These are phyloP conservation scores for Talaromyces atroroseus DNA, from an alignment of 2,329 filamentous ascomycete genomes.

Conservation along the genomic window DNA sequence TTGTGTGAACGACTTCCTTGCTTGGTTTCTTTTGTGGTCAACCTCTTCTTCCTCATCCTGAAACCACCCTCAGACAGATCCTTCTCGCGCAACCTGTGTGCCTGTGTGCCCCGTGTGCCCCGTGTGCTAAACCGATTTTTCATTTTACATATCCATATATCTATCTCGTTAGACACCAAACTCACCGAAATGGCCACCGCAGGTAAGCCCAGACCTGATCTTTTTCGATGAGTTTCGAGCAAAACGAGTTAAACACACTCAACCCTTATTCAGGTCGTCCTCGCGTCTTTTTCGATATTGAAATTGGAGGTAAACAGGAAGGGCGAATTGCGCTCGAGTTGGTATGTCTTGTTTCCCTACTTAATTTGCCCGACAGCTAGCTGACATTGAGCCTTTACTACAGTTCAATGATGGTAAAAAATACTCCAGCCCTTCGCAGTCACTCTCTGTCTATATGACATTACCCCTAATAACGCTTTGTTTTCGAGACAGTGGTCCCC, in stretches of 20 bases:
- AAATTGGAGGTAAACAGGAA: constrained; percentile 65
- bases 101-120: too few species aligned
- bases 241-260: not conserved
- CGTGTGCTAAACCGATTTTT: not conserved
- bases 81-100: not conserved
- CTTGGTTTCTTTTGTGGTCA: not conserved
- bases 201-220: not conserved
- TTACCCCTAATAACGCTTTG: not conserved
- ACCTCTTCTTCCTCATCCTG: not conserved
- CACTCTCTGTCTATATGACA: not conserved
- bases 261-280: constrained; percentile 49
- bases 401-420: constrained; percentile 46
- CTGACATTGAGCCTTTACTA: not conserved
- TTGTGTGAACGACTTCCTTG: too few species aligned
- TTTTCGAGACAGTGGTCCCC: constrained; percentile 59
- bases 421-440: constrained; percentile 1
- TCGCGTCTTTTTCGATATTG: constrained; percentile 90
- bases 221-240: not conserved
- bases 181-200: constrained; percentile 6
- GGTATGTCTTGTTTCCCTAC: constrained; percentile 39
- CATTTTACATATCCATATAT: not conserved
- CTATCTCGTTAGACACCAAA: not conserved
- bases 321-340: constrained; percentile 87
- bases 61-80: not conserved
- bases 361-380: not conserved